Evolutionary conservation across 805 yeast species (phyloP).

Genomic region (Lachancea dasiensis): DNA sequence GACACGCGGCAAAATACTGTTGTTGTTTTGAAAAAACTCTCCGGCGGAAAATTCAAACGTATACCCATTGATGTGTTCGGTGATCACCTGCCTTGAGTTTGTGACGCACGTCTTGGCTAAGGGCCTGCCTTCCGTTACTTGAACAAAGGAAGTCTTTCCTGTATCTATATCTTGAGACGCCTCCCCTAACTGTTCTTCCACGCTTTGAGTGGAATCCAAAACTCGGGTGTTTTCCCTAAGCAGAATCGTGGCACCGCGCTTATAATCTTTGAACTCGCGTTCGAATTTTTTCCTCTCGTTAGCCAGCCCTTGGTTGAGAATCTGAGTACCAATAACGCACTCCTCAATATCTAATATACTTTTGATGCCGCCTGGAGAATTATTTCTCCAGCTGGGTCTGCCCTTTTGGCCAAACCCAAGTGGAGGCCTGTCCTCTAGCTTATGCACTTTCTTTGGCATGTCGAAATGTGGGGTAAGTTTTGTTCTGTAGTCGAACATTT

Average conservation of each 20-base stretch:
- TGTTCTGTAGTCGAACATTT: conserved; percentile 73
- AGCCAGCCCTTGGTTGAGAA: conserved; percentile 65
- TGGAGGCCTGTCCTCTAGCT: conserved; percentile 48
- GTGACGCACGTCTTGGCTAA: conserved; percentile 70
- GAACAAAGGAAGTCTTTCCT: conserved; percentile 36
- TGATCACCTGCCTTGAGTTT: conserved; percentile 68
- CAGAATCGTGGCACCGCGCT: conserved; percentile 81
- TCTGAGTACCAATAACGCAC: conserved; percentile 80
- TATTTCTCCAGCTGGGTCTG: conserved; percentile 60
- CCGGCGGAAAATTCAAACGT: conserved; percentile 88
- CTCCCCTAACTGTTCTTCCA: conserved; percentile 32
- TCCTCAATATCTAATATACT: conserved; percentile 86
- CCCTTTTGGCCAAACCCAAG: conserved; percentile 90
- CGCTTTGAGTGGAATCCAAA: conserved; percentile 21
- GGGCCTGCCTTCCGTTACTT: conserved; percentile 28
- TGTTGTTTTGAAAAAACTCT: conserved; percentile 94
- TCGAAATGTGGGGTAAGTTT: conserved; percentile 95
- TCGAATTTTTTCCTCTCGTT: conserved; percentile 59
- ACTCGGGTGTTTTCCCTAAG: conserved; percentile 69
- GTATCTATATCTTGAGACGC: conserved; percentile 41
- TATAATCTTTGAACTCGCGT: conserved; percentile 41
- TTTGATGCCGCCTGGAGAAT: conserved; percentile 49
- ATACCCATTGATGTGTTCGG: conserved; percentile 67
- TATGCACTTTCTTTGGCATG: conserved; percentile 49
- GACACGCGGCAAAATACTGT: conserved; percentile 79